These are phyloP conservation scores for Eimeria brunetti DNA, from an alignment of 169 alveolate species.

Conservation along the genomic window DNA sequence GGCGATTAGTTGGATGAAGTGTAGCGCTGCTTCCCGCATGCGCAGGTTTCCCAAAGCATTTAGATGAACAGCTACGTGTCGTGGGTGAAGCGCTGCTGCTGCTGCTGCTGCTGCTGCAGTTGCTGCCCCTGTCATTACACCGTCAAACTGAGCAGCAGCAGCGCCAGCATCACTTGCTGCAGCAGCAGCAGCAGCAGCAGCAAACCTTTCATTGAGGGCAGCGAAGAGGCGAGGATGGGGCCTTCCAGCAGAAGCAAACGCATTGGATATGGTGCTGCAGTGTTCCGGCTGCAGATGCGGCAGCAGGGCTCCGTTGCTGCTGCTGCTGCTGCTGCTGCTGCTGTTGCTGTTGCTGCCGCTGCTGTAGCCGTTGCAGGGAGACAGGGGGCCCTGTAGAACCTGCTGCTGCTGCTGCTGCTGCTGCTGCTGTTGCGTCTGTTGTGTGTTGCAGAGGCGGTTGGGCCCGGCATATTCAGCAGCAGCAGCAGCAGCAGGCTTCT, in stretches of 20 bases:
- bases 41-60: conserved; percentile 22
- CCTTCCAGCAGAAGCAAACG: neutral
- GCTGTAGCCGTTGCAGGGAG: neutral
- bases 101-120: neutral
- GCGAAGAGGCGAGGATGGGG: conserved; percentile 20
- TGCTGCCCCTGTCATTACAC: neutral
- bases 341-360: neutral
- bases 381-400: neutral
- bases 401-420: conserved; percentile 7
- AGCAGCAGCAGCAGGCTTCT: conserved; percentile 33
- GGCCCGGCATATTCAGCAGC: neutral
- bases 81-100: conserved; percentile 21
- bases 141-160: neutral
- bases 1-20: neutral
- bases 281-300: conserved; percentile 6
- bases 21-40: neutral
- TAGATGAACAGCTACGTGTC: neutral
- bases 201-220: conserved; percentile 16
- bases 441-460: neutral
- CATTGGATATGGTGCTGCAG: conserved; percentile 27
- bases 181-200: conserved; percentile 17
- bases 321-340: conserved; percentile 8
- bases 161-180: neutral
- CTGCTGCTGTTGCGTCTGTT: neutral
- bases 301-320: neutral